Base-by-base conservation (phyloP, 495 filamentous ascomycete species). In the Daldinia concentrica region DNA sequence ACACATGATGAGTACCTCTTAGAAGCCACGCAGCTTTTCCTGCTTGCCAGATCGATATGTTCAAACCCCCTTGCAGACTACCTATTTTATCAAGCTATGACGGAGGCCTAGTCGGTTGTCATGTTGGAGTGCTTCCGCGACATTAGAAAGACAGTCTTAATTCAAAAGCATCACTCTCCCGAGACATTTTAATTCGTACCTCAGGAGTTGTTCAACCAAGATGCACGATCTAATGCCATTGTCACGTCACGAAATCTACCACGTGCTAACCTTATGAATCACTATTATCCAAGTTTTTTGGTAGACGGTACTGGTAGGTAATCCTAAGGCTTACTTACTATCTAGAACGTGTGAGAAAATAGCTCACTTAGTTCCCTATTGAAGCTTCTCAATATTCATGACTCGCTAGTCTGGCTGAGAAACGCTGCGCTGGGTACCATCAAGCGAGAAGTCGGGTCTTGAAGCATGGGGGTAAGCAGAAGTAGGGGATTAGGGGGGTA, bases 401-500 rank as follows among this genome's bases (percentile, higher is more conserved):
- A 48, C 43, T 48, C 19, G 43, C 43, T 48, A 24, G 43, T 48
- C 19, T 11, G 11, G 19, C 19, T 48, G 43, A 24, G 9, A 48
- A 48, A 22, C 43, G 19, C 17, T 9, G 19, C 4, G 43, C 51
- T 54, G n/a, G 51, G 29, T 54, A 30, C 30, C 51, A 30, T 30
- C 26, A 54, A 29, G 29, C 29, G 29, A 29, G 26, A 34, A 39
- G 51, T 54, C 51, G 51, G 50, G 50, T 54, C 27, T 30, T 24
- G 50, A 30, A 29, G 50, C 15, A 54, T 30, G 24, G 50, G 50
- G 50, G 50, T 58, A 37, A 58, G 29, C 19, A 39, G 22, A 27
- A 41, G 7, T 7, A 15, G 14, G 55, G 43, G 19, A 8, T 14
- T 22, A 11, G n/a, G 7, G 19, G 19, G 27, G 19, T 37, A 37